Conservation (phyloP, 2,329 filamentous ascomycete genomes). For the Stemphylium lycopersici region DNA sequence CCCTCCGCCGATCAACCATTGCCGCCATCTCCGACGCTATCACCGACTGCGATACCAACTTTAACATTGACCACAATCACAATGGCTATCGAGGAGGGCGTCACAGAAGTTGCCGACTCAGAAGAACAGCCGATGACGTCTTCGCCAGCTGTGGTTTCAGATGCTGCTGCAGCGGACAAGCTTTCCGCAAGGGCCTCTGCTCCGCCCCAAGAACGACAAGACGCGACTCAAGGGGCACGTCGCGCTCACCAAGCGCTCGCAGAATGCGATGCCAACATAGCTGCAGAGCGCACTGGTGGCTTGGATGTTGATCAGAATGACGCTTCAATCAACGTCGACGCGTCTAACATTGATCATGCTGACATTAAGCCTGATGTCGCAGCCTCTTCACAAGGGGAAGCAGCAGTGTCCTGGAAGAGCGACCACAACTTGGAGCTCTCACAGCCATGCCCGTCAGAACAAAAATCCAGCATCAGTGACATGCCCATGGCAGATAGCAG, state of each 20-base stretch:
- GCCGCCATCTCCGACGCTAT: slow-evolving; percentile 8
- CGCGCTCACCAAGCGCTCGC: slow-evolving; percentile 21
- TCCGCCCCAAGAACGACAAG: slow-evolving; percentile 30
- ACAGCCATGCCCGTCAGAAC: background rate
- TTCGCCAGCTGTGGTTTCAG: slow-evolving; percentile 27
- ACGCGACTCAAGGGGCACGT: slow-evolving; percentile 20
- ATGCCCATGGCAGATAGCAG: background rate
- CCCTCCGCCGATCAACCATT: slow-evolving; percentile 10
- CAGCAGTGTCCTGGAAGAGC: background rate
- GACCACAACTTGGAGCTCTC: background rate
- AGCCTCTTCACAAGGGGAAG: background rate
- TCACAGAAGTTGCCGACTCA: slow-evolving; percentile 41
- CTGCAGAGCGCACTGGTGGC: slow-evolving; percentile 11
- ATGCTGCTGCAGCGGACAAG: slow-evolving; percentile 26
- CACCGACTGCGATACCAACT: slow-evolving; percentile 1
- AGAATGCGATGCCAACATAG: slow-evolving; percentile 13
- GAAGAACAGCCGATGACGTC: slow-evolving; percentile 43
- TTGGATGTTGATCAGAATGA: slow-evolving; percentile 19
- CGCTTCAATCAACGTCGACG: slow-evolving; percentile 17
- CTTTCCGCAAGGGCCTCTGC: slow-evolving; percentile 20
- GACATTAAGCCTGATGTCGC: slow-evolving; percentile 12
- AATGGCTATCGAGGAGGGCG: slow-evolving; percentile 30
- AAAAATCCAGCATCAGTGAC: background rate
- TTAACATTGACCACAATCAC: slow-evolving; percentile 27
- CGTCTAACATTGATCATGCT: slow-evolving; percentile 11